Base-by-base conservation (phyloP, 352 stramenopile species). In the Pythium chondricola region DNA sequence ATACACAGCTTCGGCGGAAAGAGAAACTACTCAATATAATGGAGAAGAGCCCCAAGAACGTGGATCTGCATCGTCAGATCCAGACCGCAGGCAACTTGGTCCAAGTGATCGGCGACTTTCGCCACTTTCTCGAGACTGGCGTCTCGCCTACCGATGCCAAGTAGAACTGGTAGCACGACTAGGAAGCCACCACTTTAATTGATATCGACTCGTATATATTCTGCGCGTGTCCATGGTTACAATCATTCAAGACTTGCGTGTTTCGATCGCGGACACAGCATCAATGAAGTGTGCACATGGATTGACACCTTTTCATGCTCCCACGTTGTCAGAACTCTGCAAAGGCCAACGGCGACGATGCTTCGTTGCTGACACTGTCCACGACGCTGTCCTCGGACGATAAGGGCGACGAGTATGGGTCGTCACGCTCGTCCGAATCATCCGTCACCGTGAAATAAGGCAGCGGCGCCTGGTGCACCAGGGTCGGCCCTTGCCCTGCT, bases 31-130 rank as follows among this genome's bases (percentile, higher is more conserved):
- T 93, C 35, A 88, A 90, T 55, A 46, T 87, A 22, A 93, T 87
- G 75, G 81, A 93, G 65, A 90, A 88, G 55, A 82, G 61, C 41
- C 77, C 72, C 14, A 89, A 87, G 54, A 89, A 87, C 61, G 73
- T 87, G 48, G 81, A 93, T 57, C 50, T 90, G 35, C 81, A 93
- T 67, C 78, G 81, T 8, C 81, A 93, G 60, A 90, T 93, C 60
- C 81, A 93, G 53, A 88, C 79, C 9, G 81, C 81, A 27, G 81
- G 81, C 55, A 88, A 90, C 44, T 49, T 93, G 35, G 81, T 80
- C 21, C 81, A 90, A 58, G 75, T 93, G 30, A 77, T 90, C 40
- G 77, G 78, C 40, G 81, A 93, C 43, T 90, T 93, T 43, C 75
- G 75, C 27, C 65, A 89, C 45, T 93, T 90, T 51, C 65, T 93